phyloP scores from a whole-genome alignment of 2,329 filamentous ascomycete genomes.

The Aspergillus spinulosporus region DNA sequence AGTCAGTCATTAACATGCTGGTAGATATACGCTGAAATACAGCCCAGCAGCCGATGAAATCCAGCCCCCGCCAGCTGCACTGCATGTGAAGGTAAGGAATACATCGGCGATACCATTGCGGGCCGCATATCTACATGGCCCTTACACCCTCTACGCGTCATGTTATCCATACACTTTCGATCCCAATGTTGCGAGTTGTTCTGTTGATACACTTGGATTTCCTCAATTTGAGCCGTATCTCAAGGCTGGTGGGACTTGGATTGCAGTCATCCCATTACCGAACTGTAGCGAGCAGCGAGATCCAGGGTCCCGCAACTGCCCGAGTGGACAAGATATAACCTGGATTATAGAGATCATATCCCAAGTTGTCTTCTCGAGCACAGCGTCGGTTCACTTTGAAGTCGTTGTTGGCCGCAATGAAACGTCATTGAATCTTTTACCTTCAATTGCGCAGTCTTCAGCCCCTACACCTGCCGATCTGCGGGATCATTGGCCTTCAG shows the following conservation, averaged over 20 bases:
- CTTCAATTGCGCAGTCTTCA: constrained; percentile 52
- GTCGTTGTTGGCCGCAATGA: constrained; percentile 81
- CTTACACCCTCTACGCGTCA: constrained; percentile 85
- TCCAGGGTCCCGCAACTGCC: constrained; percentile 16
- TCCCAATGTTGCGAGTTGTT: constrained; percentile 74
- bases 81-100: constrained; percentile 88
- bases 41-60: constrained; percentile 86
- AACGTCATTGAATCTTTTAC: constrained; percentile 71
- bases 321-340: constrained; percentile 57
- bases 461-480: constrained; percentile 66
- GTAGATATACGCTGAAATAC: constrained; percentile 80
- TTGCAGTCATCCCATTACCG: constrained; percentile 75
- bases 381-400: constrained; percentile 85
- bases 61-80: constrained; percentile 75
- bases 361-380: constrained; percentile 92
- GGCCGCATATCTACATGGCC: constrained; percentile 93
- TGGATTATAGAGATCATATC: constrained; percentile 93
- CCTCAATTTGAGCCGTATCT: constrained; percentile 96
- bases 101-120: constrained; percentile 85
- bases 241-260: constrained; percentile 88
- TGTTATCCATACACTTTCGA: constrained; percentile 82
- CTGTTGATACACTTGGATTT: constrained; percentile 68
- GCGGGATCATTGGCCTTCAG: constrained; percentile 71
- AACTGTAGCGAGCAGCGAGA: constrained; percentile 68
- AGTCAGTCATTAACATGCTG: constrained; percentile 8